phyloP scores from a whole-genome alignment of 257 asterid species.

The Nicotiana obtusifolia region DNA sequence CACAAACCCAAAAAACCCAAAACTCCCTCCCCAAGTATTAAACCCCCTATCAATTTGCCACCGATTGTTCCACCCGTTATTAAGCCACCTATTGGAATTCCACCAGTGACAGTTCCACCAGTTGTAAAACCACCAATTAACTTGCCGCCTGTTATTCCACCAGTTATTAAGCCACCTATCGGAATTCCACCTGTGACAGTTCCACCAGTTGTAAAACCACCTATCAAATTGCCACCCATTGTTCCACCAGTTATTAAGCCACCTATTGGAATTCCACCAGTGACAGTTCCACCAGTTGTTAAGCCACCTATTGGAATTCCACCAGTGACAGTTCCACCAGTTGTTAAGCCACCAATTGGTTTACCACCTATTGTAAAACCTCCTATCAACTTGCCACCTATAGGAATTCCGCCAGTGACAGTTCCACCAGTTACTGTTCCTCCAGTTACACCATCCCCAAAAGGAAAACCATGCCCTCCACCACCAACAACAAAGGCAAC shows the following conservation, averaged over 20 bases:
- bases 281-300: constrained; percentile 10
- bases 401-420: constrained; percentile 7
- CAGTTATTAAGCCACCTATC: neutral
- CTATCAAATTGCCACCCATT: accelerated
- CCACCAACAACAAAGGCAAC: constrained; percentile 21
- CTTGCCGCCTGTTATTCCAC: constrained; percentile 10
- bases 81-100: constrained; percentile 19
- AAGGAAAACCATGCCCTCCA: constrained; percentile 16
- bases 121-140: neutral
- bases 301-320: constrained; percentile 11
- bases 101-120: constrained; percentile 19
- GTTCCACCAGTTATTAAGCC: constrained; percentile 14
- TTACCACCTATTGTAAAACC: constrained; percentile 19
- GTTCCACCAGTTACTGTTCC: constrained; percentile 19
- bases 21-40: constrained; percentile 11
- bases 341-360: constrained; percentile 12
- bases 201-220: constrained; percentile 14
- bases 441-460: constrained; percentile 18
- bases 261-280: constrained; percentile 13
- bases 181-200: neutral
- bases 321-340: constrained; percentile 9
- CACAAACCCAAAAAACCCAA: constrained; percentile 24
- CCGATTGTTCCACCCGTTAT: constrained; percentile 25
- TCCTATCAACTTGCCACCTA: constrained; percentile 13
- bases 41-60: constrained; percentile 16